Evolutionary conservation across 805 yeast genomes (phyloP).

Genomic region (Metschnikowia bowlesiae): DNA sequence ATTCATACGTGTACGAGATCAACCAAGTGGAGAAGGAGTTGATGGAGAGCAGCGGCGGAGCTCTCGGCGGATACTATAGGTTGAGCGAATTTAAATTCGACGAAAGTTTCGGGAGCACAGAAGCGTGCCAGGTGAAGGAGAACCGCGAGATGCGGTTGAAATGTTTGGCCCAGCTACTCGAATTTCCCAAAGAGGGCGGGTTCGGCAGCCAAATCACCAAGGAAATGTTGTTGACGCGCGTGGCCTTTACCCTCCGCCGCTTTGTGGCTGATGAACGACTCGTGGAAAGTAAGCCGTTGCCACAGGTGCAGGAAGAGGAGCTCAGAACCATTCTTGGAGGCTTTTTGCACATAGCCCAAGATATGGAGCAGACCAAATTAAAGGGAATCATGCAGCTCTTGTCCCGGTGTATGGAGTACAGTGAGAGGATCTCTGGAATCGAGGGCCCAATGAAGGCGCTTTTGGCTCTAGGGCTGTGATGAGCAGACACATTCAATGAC

Average conservation of each 20-base stretch:
- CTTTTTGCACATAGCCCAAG: conserved; percentile 17
- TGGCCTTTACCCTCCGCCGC: conserved; percentile 57
- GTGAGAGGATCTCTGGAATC: conserved; percentile 9
- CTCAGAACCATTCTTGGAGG: conserved; percentile 46
- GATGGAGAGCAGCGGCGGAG: conserved; percentile 11
- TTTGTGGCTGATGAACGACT: conserved; percentile 61
- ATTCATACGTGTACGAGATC: conserved; percentile 55
- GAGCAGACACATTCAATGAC: no score
- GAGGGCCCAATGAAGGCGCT: conserved; percentile 7
- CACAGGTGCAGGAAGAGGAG: conserved; percentile 63
- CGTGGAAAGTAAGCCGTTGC: conserved; percentile 58
- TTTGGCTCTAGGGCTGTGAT: background rate
- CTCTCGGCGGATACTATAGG: conserved; percentile 12
- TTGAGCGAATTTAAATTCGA: conserved; percentile 36
- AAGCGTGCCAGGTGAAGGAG: conserved; percentile 38
- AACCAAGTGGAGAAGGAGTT: conserved; percentile 47
- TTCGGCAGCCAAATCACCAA: conserved; percentile 11
- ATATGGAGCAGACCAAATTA: conserved; percentile 2
- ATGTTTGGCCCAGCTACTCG: conserved; percentile 54
- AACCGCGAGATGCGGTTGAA: conserved; percentile 47
- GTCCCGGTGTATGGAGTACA: conserved; percentile 11
- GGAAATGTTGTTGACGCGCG: conserved; percentile 49
- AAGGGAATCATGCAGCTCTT: conserved; percentile 10
- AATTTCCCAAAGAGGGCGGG: conserved; percentile 22
- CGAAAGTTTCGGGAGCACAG: conserved; percentile 61